Conservation (phyloP, 1,284 basidiomycete genomes). For the Anthracocystis panici-leucophaei region DNA sequence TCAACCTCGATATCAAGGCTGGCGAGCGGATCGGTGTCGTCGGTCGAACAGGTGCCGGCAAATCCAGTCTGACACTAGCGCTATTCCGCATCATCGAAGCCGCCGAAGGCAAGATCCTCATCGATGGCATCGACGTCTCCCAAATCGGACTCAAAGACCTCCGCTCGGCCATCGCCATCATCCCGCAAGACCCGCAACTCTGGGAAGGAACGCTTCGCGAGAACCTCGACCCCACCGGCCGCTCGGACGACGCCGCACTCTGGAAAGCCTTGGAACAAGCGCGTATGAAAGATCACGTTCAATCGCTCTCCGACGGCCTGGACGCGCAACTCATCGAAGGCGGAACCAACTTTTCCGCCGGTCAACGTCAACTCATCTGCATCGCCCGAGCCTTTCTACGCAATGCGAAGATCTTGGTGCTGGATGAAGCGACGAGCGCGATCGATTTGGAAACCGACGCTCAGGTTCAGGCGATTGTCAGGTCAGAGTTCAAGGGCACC, state of each 20-base stretch:
- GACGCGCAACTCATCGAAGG: constrained; percentile 84
- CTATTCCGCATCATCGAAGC: constrained; percentile 75
- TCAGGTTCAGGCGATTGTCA: constrained; percentile 84
- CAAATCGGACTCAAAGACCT: constrained; percentile 84
- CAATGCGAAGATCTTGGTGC: constrained; percentile 82
- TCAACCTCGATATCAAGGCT: constrained; percentile 77
- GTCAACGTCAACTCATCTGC: constrained; percentile 76
- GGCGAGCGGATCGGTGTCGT: constrained; percentile 78
- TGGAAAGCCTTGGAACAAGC: constrained; percentile 84
- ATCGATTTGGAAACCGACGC: constrained; percentile 89
- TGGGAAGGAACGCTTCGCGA: constrained; percentile 88
- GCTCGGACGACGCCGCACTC: constrained; percentile 79
- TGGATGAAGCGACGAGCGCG: constrained; percentile 81
- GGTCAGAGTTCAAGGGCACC: constrained; percentile 71
- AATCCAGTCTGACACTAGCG: constrained; percentile 79
- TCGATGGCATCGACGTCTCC: constrained; percentile 86
- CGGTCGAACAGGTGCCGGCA: constrained; percentile 92
- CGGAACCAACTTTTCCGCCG: constrained; percentile 82
- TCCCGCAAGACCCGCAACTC: constrained; percentile 80
- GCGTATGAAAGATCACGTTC: constrained; percentile 78
- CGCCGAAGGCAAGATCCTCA: constrained; percentile 79
- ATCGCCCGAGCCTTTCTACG: constrained; percentile 68
- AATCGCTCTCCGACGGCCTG: constrained; percentile 78
- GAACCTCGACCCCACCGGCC: constrained; percentile 82
- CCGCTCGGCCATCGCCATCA: constrained; percentile 78